Evolutionary conservation across 1,139 yeast species (phyloP).

Genomic region (Wickerhamomyces sp.): DNA sequence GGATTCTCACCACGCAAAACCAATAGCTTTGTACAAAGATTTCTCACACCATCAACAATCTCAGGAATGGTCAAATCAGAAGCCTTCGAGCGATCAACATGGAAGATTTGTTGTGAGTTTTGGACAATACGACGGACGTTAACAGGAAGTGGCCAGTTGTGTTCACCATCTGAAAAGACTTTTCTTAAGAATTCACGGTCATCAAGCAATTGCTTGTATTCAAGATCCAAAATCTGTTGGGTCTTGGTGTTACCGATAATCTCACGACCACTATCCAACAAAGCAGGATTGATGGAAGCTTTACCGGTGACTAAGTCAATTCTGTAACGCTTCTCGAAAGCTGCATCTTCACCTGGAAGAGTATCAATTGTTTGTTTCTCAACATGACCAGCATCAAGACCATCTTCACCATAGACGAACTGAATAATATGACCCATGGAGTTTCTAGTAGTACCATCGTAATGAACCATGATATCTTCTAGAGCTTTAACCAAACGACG

Average conservation of each 20-base stretch:
- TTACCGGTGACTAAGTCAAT: constrained; percentile 78
- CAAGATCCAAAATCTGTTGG: constrained; percentile 78
- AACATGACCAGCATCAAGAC: constrained; percentile 96
- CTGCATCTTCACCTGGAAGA: constrained; percentile 84
- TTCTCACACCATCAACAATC: constrained; percentile 68
- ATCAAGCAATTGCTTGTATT: constrained; percentile 65
- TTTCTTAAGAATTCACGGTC: constrained; percentile 82
- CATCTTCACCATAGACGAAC: constrained; percentile 98
- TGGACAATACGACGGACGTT: constrained; percentile 94
- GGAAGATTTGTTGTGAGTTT: constrained; percentile 96
- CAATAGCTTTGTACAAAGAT: constrained; percentile 57
- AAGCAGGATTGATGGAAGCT: constrained; percentile 59
- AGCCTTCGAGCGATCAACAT: constrained; percentile 84
- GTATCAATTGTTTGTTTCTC: constrained; percentile 97
- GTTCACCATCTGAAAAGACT: constrained; percentile 90
- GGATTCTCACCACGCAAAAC: constrained; percentile 82
- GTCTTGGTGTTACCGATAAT: constrained; percentile 84
- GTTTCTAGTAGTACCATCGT: constrained; percentile 97
- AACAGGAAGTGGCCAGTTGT: constrained; percentile 96
- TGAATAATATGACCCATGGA: constrained; percentile 95
- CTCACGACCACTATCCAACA: constrained; percentile 85
- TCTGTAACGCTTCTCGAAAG: constrained; percentile 80
- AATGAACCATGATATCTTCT: constrained; percentile 98
- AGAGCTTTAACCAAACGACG: constrained; percentile 97
- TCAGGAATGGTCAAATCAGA: constrained; percentile 86